Evolutionary conservation across 2,329 filamentous ascomycete species (phyloP).

Genomic region (Daldinia sp.): DNA sequence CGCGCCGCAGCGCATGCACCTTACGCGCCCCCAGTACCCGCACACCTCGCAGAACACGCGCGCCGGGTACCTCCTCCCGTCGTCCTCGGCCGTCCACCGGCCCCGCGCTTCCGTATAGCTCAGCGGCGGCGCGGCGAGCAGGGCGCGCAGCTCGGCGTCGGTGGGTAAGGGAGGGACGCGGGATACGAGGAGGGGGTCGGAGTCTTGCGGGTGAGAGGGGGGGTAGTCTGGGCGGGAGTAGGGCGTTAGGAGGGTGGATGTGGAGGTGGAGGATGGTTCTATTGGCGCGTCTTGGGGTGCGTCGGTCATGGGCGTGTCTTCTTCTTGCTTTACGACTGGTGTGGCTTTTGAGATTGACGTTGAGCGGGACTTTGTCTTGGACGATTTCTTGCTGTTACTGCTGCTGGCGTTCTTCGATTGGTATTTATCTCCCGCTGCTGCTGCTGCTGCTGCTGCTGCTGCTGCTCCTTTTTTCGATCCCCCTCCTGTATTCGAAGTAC

Average conservation of each 20-base stretch:
- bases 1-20: conserved; percentile 82
- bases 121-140: conserved; percentile 74
- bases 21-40: conserved; percentile 83
- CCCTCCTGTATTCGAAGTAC: conserved; percentile 22
- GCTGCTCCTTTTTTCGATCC: conserved; percentile 9
- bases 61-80: conserved; percentile 61
- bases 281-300: conserved; percentile 40
- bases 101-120: conserved; percentile 74
- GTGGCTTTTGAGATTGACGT: conserved; percentile 31
- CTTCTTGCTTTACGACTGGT: conserved; percentile 40
- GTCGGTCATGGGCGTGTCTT: conserved; percentile 59
- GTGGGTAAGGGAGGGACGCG: conserved; percentile 69
- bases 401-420: conserved; percentile 10
- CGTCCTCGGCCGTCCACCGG: conserved; percentile 55
- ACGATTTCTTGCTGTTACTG: conserved; percentile 15
- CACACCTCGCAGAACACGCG: conserved; percentile 82
- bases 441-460: conserved; percentile 15
- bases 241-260: conserved; percentile 46
- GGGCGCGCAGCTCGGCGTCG: conserved; percentile 71
- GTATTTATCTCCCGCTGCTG: conserved; percentile 1
- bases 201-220: conserved; percentile 61
- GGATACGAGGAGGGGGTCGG: conserved; percentile 69
- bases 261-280: conserved; percentile 33
- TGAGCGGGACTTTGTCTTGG: conserved; percentile 23
- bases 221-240: conserved; percentile 41